These are phyloP conservation scores for Isabelozyma rhagii DNA, from an alignment of 805 yeast genomes.

Conservation along the genomic window DNA sequence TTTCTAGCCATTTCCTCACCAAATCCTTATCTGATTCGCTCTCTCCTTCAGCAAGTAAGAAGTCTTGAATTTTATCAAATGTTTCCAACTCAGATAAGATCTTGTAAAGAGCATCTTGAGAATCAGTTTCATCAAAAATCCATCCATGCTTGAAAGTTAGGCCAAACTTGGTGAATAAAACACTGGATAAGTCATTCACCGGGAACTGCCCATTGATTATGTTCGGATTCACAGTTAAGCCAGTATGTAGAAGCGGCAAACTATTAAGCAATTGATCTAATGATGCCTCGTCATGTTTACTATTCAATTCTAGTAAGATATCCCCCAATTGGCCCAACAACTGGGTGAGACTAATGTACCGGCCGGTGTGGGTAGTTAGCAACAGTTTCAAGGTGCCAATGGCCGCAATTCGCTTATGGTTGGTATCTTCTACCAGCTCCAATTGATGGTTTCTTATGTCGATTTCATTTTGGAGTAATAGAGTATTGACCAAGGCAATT, in stretches of 20 bases:
- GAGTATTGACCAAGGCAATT: constrained; percentile 69
- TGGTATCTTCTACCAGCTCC: not conserved
- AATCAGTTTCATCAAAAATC: constrained; percentile 45
- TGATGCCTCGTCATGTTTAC: constrained; percentile 8
- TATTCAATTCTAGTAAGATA: constrained; percentile 26
- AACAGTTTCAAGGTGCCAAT: constrained; percentile 13
- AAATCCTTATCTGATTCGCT: constrained; percentile 8
- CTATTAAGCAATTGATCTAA: constrained; percentile 43
- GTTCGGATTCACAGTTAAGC: constrained; percentile 69
- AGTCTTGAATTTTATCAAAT: constrained; percentile 58
- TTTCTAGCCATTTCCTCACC: constrained; percentile 42
- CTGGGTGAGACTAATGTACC: constrained; percentile 25
- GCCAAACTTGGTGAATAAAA: constrained; percentile 57
- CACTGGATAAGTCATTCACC: constrained; percentile 47
- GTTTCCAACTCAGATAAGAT: constrained; percentile 22
- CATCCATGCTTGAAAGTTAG: constrained; percentile 80
- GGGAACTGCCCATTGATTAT: constrained; percentile 53
- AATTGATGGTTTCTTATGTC: constrained; percentile 8
- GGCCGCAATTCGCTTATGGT: constrained; percentile 4
- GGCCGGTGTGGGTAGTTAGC: constrained; percentile 8
- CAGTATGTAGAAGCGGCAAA: constrained; percentile 65
- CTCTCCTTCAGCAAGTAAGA: constrained; percentile 33
- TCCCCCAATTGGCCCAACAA: constrained; percentile 53
- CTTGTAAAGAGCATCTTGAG: constrained; percentile 9
- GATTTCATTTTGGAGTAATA: constrained; percentile 50